These are phyloP conservation scores for Fusarium sp. DNA, from an alignment of 2,329 filamentous ascomycete genomes.

Conservation along the genomic window DNA sequence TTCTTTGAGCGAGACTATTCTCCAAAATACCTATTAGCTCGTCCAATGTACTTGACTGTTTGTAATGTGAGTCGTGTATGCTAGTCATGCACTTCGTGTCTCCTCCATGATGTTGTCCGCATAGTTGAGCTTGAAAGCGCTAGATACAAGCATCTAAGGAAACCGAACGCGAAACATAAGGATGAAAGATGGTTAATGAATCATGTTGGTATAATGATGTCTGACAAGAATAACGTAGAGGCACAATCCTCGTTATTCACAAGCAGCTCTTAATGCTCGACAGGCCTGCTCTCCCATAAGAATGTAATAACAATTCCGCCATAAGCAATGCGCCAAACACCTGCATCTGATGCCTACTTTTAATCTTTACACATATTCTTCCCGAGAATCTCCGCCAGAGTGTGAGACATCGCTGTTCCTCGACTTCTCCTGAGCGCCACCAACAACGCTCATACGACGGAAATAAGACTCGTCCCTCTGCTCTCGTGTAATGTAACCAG, in stretches of 20 bases:
- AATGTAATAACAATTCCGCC: slow-evolving; percentile 20
- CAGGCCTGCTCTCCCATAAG: slow-evolving; percentile 1
- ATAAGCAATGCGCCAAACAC: slow-evolving; percentile 20
- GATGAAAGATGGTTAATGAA: background rate
- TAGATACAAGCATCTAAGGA: background rate
- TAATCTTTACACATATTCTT: slow-evolving; percentile 30
- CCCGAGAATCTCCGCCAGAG: slow-evolving; percentile 29
- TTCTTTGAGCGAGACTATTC: background rate
- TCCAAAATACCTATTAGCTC: too few species aligned
- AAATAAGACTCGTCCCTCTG: slow-evolving; percentile 47
- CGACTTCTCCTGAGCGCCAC: slow-evolving; percentile 25
- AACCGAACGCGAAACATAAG: background rate
- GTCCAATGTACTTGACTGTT: background rate
- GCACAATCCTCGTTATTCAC: background rate
- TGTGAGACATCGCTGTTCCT: slow-evolving; percentile 35
- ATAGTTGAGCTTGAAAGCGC: background rate
- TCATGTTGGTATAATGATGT: background rate
- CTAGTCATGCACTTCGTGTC: background rate
- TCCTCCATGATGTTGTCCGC: background rate
- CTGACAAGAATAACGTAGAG: background rate
- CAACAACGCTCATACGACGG: slow-evolving; percentile 25
- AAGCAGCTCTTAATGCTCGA: background rate
- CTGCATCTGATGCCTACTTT: slow-evolving; percentile 10
- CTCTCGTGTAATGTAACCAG: slow-evolving; percentile 55
- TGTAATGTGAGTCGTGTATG: background rate